phyloP scores from a whole-genome alignment of 2,329 filamentous ascomycete genomes.

The Pseudocercospora crystallina region DNA sequence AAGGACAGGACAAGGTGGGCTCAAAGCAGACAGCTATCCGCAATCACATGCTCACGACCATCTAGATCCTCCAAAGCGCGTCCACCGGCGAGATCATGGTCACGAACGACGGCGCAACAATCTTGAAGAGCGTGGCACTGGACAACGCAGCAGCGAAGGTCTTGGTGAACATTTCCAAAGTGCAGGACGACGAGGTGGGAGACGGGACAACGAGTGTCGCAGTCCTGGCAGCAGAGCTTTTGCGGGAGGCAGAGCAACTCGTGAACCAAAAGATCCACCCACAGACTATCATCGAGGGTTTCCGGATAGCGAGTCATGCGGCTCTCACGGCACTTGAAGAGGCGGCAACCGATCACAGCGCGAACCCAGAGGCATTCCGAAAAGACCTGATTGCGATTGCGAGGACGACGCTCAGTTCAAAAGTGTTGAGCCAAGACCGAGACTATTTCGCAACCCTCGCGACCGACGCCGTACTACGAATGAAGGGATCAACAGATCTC shows the following conservation, averaged over 20 bases:
- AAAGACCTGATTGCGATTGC: slow-evolving; percentile 89
- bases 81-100: slow-evolving; percentile 98
- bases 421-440: slow-evolving; percentile 91
- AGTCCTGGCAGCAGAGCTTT: slow-evolving; percentile 88
- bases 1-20: slow-evolving; percentile 95
- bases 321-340: slow-evolving; percentile 81
- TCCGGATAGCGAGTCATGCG: slow-evolving; percentile 91
- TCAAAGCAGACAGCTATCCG: slow-evolving; percentile 64
- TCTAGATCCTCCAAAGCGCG: slow-evolving; percentile 43
- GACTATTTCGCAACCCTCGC: slow-evolving; percentile 88
- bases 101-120: slow-evolving; percentile 97
- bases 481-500: slow-evolving; percentile 87
- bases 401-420: slow-evolving; percentile 92
- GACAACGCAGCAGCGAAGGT: slow-evolving; percentile 99
- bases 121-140: slow-evolving; percentile 95
- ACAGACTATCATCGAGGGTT: slow-evolving; percentile 98
- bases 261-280: slow-evolving; percentile 98
- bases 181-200: slow-evolving; percentile 97
- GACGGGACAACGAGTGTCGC: slow-evolving; percentile 98
- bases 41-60: slow-evolving; percentile 48
- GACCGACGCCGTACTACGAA: slow-evolving; percentile 83
- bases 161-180: slow-evolving; percentile 98
- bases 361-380: slow-evolving; percentile 77
- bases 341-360: slow-evolving; percentile 85
- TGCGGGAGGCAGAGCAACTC: slow-evolving; percentile 94